Conservation (phyloP, 2,329 filamentous ascomycete species). For the Catunica adiposa region DNA sequence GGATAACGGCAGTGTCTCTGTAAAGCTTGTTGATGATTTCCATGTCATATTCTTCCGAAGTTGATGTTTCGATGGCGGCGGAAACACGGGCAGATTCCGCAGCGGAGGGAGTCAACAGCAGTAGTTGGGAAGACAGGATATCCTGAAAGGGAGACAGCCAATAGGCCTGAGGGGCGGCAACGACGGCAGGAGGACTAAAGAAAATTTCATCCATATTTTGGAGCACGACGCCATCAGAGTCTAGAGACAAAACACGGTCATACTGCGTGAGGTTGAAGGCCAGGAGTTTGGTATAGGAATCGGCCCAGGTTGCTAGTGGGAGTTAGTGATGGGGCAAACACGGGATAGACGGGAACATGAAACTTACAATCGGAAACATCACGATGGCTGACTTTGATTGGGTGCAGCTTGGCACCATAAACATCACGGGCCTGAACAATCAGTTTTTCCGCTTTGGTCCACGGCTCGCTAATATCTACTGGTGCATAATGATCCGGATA, state of each 20-base stretch:
- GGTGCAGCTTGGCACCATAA: slow-evolving; percentile 29
- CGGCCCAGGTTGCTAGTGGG: slow-evolving; percentile 37
- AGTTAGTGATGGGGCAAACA: not conserved
- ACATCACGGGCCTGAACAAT: slow-evolving; percentile 27
- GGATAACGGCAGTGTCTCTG: slow-evolving; percentile 37
- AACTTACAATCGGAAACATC: slow-evolving; percentile 23
- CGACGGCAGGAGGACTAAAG: slow-evolving; percentile 40
- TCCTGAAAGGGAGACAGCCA: slow-evolving; percentile 42
- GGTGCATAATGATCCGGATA: slow-evolving; percentile 25
- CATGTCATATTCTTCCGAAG: slow-evolving; percentile 39
- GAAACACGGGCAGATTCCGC: slow-evolving; percentile 29
- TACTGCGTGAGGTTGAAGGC: slow-evolving; percentile 53
- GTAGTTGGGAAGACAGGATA: slow-evolving; percentile 42
- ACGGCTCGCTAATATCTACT: slow-evolving; percentile 19
- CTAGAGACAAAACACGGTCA: slow-evolving; percentile 28
- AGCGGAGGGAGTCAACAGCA: slow-evolving; percentile 43
- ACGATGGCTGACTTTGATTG: slow-evolving; percentile 25
- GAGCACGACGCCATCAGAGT: slow-evolving; percentile 48
- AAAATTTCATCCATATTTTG: slow-evolving; percentile 55
- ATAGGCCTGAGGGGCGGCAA: slow-evolving; percentile 57
- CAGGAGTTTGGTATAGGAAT: slow-evolving; percentile 50
- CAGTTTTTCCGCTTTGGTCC: slow-evolving; percentile 21
- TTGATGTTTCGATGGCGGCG: slow-evolving; percentile 16
- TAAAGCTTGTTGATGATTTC: slow-evolving; percentile 49
- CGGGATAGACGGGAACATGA: not conserved